Percentiles rank a stretch among this genome's conserved stretches.
These are phyloP conservation scores for Neurospora hispaniola DNA, from an alignment of 495 filamentous ascomycete species.

Conservation along the genomic window DNA sequence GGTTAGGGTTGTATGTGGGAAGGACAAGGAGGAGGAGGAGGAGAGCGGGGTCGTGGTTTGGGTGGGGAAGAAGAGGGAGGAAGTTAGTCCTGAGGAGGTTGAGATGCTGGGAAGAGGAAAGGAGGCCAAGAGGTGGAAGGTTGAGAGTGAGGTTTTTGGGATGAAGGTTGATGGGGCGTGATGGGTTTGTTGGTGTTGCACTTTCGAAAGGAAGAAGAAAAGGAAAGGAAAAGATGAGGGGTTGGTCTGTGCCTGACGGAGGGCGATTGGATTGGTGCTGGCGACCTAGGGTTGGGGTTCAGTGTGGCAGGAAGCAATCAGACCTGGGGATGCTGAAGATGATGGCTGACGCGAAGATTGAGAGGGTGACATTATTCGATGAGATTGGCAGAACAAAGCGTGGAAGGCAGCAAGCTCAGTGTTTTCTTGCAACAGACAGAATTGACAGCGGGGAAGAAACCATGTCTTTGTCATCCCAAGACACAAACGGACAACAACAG, in stretches of 20 bases:
- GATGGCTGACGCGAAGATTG: not conserved
- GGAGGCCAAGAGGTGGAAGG: not conserved
- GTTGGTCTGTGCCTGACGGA: not conserved
- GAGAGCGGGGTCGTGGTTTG: not conserved
- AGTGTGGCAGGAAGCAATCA: not conserved
- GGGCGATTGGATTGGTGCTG: not conserved
- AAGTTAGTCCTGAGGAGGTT: not conserved
- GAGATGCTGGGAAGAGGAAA: conserved; percentile 2
- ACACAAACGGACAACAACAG: not conserved
- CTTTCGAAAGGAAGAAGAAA: too few relatives aligned
- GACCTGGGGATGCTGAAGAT: not conserved
- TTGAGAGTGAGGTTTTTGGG: not conserved
- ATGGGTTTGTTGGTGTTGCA: not conserved
- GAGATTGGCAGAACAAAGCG: not conserved
- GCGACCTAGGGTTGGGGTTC: not conserved
- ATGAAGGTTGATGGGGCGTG: not conserved
- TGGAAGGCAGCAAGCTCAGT: not conserved
- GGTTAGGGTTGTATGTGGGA: not conserved
- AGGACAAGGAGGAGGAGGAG: not conserved
- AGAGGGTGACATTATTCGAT: not conserved
- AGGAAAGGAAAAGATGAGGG: not conserved
- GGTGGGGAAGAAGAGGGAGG: not conserved
- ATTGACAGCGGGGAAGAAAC: not conserved
- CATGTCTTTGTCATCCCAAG: not conserved
- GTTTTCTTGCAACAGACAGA: not conserved